Percentiles rank a stretch among this genome's conserved stretches.
Conservation (phyloP, 768 basidiomycete species). For the Tricholoma bakamatsutake region DNA sequence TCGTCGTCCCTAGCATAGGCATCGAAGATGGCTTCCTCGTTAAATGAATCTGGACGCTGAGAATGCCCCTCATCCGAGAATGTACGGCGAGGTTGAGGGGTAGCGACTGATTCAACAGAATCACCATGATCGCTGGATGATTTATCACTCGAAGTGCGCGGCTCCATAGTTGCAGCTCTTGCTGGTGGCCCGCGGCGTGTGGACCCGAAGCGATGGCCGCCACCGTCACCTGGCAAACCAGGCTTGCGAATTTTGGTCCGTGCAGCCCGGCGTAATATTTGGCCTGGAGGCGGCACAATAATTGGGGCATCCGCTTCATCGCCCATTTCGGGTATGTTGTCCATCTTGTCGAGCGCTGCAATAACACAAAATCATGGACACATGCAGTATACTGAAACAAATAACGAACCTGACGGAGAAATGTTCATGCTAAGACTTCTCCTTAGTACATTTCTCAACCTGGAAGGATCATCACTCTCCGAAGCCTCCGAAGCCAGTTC, state of each 20-base stretch:
- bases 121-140: conserved; percentile 70
- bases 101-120: conserved; percentile 29
- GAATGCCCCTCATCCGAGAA: conserved; percentile 42
- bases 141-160: conserved; percentile 63
- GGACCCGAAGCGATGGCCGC: conserved; percentile 75
- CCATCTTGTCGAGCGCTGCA: conserved; percentile 61
- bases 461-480: conserved; percentile 73
- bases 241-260: conserved; percentile 95
- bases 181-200: conserved; percentile 32
- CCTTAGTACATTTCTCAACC: conserved; percentile 71
- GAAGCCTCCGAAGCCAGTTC: conserved; percentile 89
- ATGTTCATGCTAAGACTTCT: conserved; percentile 87
- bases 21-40: conserved; percentile 83
- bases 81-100: conserved; percentile 33
- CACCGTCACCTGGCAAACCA: conserved; percentile 66
- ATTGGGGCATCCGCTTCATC: conserved; percentile 91
- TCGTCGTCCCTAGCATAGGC: conserved; percentile 63
- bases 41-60: conserved; percentile 65
- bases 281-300: conserved; percentile 82
- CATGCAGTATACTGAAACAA: conserved; percentile 5
- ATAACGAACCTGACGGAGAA: conserved; percentile 72
- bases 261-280: conserved; percentile 85
- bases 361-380: conserved; percentile 10
- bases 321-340: conserved; percentile 57
- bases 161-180: conserved; percentile 29